Evolutionary conservation across 2,329 filamentous ascomycete genomes (phyloP).

Genomic region (Colletotrichum nymphaeae): DNA sequence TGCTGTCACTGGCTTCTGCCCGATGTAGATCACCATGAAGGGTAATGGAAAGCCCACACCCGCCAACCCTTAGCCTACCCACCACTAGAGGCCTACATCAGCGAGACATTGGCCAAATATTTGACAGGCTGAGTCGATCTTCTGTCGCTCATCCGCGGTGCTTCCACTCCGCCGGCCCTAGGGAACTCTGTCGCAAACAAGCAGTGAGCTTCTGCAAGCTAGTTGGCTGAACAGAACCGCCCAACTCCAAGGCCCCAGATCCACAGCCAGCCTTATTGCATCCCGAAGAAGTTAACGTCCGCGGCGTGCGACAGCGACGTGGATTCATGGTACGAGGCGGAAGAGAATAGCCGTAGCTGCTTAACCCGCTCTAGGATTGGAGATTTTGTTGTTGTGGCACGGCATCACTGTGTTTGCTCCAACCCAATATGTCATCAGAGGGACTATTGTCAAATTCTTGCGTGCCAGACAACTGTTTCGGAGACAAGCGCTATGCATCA

Average conservation of each 20-base stretch:
- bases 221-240: slow-evolving; percentile 5
- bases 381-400: background rate
- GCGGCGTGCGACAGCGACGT: slow-evolving; percentile 3
- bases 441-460: background rate
- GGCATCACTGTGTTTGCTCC: background rate
- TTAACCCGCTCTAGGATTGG: background rate
- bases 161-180: background rate
- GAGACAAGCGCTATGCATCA: background rate
- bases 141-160: background rate
- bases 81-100: background rate
- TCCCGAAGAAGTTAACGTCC: slow-evolving; percentile 3
- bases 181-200: background rate
- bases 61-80: background rate
- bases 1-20: background rate
- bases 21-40: slow-evolving; percentile 8
- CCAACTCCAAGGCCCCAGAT: background rate
- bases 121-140: background rate
- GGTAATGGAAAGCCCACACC: background rate
- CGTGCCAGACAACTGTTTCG: background rate
- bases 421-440: background rate
- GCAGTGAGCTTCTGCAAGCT: background rate
- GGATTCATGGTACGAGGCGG: background rate
- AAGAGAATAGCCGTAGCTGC: background rate
- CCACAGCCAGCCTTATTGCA: slow-evolving; percentile 22
- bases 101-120: slow-evolving; percentile 9